phyloP scores from a whole-genome alignment of 495 filamentous ascomycete genomes.

The Lophiostoma macrostomum region DNA sequence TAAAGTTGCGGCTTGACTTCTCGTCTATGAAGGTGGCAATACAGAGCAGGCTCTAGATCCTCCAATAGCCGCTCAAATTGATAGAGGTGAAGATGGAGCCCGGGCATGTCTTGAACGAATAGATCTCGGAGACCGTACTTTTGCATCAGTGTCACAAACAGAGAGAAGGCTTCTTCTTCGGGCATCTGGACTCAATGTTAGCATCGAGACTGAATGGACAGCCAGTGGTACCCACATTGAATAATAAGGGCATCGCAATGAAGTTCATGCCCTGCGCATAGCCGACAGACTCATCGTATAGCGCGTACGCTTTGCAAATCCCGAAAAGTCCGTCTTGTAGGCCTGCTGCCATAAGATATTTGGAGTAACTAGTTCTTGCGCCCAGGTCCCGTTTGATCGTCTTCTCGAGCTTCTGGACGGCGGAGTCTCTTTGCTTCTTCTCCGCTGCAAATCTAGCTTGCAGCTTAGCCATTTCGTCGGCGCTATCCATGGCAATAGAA shows the following conservation, averaged over 20 bases:
- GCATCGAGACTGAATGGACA: not conserved
- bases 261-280: slow-evolving; percentile 99
- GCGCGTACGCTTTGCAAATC: slow-evolving; percentile 93
- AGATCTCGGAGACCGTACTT: slow-evolving; percentile 90
- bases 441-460: slow-evolving; percentile 64
- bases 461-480: slow-evolving; percentile 63
- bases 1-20: slow-evolving; percentile 89
- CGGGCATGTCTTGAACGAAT: slow-evolving; percentile 95
- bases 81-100: slow-evolving; percentile 87
- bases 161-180: slow-evolving; percentile 92
- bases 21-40: slow-evolving; percentile 87
- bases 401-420: slow-evolving; percentile 82
- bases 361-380: slow-evolving; percentile 91
- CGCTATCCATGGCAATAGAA: slow-evolving; percentile 46
- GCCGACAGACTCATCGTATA: slow-evolving; percentile 90
- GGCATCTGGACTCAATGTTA: slow-evolving; percentile 64
- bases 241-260: slow-evolving; percentile 92
- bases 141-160: slow-evolving; percentile 93
- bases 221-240: slow-evolving; percentile 64
- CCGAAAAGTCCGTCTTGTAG: slow-evolving; percentile 94
- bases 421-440: slow-evolving; percentile 62
- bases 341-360: slow-evolving; percentile 80
- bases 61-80: slow-evolving; percentile 94
- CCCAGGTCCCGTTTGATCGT: slow-evolving; percentile 85
- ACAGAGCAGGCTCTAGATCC: slow-evolving; percentile 88